Conservation (phyloP, 1,139 yeast genomes). For the Ogataea hybrid region DNA sequence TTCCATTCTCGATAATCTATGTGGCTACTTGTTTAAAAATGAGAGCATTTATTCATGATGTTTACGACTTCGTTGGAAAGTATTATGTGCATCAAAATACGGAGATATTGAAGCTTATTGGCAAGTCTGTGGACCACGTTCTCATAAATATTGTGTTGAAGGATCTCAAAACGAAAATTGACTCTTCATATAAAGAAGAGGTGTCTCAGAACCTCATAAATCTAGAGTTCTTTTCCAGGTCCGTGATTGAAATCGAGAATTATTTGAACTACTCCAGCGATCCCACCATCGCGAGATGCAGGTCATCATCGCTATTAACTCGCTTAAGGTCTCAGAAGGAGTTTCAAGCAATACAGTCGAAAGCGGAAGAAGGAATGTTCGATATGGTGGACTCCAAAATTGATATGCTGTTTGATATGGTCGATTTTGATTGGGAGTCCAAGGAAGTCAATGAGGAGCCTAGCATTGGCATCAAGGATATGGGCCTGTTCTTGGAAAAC, state of each 20-base stretch:
- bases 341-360: conserved; percentile 62
- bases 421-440: conserved; percentile 80
- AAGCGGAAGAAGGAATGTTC: conserved; percentile 80
- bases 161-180: conserved; percentile 63
- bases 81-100: conserved; percentile 54
- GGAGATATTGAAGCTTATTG: conserved; percentile 48
- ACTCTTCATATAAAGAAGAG: conserved; percentile 80
- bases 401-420: conserved; percentile 76
- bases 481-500: conserved; percentile 84
- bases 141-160: conserved; percentile 69
- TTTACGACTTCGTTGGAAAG: conserved; percentile 61
- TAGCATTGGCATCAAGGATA: conserved; percentile 73
- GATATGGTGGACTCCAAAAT: conserved; percentile 78
- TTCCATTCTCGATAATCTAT: conserved; percentile 88
- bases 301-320: conserved; percentile 24
- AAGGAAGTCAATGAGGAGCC: conserved; percentile 58
- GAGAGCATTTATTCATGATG: conserved; percentile 60
- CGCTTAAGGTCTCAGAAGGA: conserved; percentile 49
- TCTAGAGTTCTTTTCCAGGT: conserved; percentile 73
- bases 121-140: conserved; percentile 65
- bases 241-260: conserved; percentile 56
- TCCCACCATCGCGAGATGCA: conserved; percentile 28
- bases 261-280: conserved; percentile 27
- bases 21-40: conserved; percentile 81
- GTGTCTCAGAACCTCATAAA: conserved; percentile 87